These are phyloP conservation scores for Metarhizium humberi DNA, from an alignment of 2,329 filamentous ascomycete genomes.

Conservation along the genomic window DNA sequence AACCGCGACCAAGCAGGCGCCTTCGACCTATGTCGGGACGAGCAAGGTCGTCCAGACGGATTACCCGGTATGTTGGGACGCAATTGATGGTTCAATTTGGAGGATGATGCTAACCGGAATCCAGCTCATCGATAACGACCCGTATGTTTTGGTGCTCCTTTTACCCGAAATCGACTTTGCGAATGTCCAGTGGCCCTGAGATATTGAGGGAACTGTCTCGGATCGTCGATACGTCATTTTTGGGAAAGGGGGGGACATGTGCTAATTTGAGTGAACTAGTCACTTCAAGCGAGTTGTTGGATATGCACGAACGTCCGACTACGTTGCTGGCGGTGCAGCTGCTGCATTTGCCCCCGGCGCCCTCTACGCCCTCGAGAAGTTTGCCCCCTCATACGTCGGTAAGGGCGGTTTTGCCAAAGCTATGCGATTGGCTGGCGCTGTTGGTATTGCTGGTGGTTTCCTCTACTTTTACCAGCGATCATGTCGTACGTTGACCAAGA, in stretches of 20 bases:
- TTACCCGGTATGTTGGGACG: conserved; percentile 62
- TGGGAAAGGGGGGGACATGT: too few species aligned
- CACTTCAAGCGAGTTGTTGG: conserved; percentile 84
- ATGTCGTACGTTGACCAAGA: conserved; percentile 49
- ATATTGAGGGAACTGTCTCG: background rate
- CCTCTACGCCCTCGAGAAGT: conserved; percentile 71
- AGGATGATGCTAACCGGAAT: conserved; percentile 13
- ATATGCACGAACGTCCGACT: conserved; percentile 84
- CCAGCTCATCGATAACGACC: conserved; percentile 98
- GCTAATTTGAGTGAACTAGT: conserved; percentile 37
- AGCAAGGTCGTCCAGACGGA: conserved; percentile 74
- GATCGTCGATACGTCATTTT: background rate
- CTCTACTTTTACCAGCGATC: conserved; percentile 80
- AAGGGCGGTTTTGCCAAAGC: conserved; percentile 73
- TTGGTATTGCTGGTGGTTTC: conserved; percentile 72
- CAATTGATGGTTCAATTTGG: conserved; percentile 14
- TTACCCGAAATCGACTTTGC: background rate
- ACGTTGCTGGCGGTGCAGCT: conserved; percentile 57
- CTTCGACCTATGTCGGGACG: conserved; percentile 25
- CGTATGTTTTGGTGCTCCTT: conserved; percentile 49
- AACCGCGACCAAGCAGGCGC: conserved; percentile 26
- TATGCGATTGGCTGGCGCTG: conserved; percentile 66
- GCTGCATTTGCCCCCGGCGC: conserved; percentile 64
- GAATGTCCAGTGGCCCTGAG: background rate
- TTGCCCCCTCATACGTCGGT: conserved; percentile 77